Conservation (phyloP, 306 rosid species). For the Fragaria vesca region DNA sequence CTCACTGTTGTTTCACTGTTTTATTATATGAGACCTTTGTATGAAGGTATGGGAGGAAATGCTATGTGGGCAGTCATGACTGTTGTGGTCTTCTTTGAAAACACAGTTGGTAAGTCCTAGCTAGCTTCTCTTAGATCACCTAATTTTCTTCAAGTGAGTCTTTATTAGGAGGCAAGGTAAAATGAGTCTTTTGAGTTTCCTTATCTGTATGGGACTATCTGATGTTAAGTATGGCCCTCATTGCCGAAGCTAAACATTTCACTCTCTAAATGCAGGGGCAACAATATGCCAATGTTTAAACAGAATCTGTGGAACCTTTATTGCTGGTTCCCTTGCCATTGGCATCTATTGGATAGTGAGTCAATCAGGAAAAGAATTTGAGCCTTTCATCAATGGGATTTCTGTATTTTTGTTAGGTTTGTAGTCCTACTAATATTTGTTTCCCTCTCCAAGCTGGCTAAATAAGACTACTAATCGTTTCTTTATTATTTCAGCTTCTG, state of each 20-base stretch:
- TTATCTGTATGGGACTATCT: neutral
- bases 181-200: neutral
- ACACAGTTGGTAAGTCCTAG: slow-evolving; percentile 49
- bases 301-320: slow-evolving; percentile 64
- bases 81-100: slow-evolving; percentile 71
- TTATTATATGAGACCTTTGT: slow-evolving; percentile 77
- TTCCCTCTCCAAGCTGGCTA: neutral
- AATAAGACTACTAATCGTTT: neutral
- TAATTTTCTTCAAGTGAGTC: neutral
- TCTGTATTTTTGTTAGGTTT: slow-evolving; percentile 75
- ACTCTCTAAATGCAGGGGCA: slow-evolving; percentile 57
- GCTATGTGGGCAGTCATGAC: slow-evolving; percentile 91
- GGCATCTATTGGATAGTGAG: slow-evolving; percentile 72
- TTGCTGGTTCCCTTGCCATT: slow-evolving; percentile 69
- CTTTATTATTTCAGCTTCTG: slow-evolving; percentile 55
- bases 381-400: slow-evolving; percentile 53
- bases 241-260: neutral
- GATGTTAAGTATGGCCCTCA: neutral
- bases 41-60: slow-evolving; percentile 72
- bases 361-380: slow-evolving; percentile 54
- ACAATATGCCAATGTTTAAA: slow-evolving; percentile 55
- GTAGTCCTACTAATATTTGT: neutral
- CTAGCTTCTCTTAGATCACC: neutral
- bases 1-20: slow-evolving; percentile 69
- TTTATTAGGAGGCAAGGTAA: neutral